Evolutionary conservation across 2,329 filamentous ascomycete species (phyloP).

Genomic region (Penicillium expansum): DNA sequence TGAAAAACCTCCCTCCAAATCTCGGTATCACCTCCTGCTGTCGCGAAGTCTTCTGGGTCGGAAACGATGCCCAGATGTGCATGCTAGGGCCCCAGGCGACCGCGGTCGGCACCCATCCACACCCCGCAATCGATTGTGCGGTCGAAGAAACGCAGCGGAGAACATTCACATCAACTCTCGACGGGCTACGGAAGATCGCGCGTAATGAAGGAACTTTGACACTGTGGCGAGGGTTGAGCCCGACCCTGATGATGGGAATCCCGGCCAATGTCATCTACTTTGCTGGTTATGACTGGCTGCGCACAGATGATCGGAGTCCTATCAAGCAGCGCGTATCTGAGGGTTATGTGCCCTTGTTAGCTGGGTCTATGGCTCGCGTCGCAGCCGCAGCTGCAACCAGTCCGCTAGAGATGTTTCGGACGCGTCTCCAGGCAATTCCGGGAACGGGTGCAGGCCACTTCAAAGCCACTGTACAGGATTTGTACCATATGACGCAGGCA

Average conservation of each 20-base stretch:
- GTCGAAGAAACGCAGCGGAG: constrained; percentile 81
- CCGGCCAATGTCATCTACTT: constrained; percentile 98
- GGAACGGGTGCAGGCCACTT: constrained; percentile 64
- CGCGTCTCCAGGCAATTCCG: constrained; percentile 79
- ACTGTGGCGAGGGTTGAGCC: constrained; percentile 90
- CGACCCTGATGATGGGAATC: constrained; percentile 88
- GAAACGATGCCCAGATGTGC: constrained; percentile 78
- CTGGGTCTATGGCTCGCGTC: constrained; percentile 73
- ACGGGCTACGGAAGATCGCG: constrained; percentile 90
- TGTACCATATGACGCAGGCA: constrained; percentile 73
- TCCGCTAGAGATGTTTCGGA: constrained; percentile 91
- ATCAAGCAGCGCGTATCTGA: constrained; percentile 64
- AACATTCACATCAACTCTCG: constrained; percentile 85
- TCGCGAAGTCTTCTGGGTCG: constrained; percentile 94
- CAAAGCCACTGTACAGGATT: constrained; percentile 70
- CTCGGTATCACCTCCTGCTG: constrained; percentile 93
- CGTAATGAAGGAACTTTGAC: constrained; percentile 84
- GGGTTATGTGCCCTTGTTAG: constrained; percentile 73
- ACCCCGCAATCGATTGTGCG: constrained; percentile 66
- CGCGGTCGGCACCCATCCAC: constrained; percentile 43
- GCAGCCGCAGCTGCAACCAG: constrained; percentile 79
- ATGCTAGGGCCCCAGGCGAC: constrained; percentile 56
- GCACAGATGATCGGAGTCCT: constrained; percentile 70
- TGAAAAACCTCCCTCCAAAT: constrained; percentile 73
- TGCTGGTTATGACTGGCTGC: constrained; percentile 93